A percentile compares a stretch with the other conserved stretches of the same genome.
Evolutionary conservation across 2,329 filamentous ascomycete species (phyloP).

Genomic region (Fusarium palustre): DNA sequence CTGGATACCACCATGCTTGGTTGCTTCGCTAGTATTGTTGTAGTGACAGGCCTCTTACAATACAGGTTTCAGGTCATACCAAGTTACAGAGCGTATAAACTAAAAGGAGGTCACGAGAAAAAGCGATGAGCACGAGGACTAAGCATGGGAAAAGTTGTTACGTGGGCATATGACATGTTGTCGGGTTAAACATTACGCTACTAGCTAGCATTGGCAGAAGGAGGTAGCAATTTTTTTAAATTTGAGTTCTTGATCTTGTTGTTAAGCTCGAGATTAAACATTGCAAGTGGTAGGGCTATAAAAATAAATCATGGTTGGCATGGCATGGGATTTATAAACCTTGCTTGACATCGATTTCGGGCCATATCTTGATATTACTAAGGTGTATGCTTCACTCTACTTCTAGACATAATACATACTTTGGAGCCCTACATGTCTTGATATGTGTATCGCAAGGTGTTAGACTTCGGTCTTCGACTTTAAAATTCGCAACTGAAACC

Average conservation of each 20-base stretch:
- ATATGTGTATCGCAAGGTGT: too few species aligned
- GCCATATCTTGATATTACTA: neutral
- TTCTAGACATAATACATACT: neutral
- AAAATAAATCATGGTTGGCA: conserved; percentile 30
- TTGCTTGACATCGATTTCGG: neutral
- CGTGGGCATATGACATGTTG: conserved; percentile 46
- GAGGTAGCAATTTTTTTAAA: conserved; percentile 4
- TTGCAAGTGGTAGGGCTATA: conserved; percentile 24
- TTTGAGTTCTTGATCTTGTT: conserved; percentile 40
- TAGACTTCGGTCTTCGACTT: too few species aligned
- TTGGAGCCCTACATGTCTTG: too few species aligned
- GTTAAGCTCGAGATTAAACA: conserved; percentile 33
- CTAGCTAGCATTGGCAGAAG: neutral
- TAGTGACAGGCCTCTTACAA: too few species aligned
- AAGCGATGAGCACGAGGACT: conserved; percentile 12
- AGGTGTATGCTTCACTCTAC: neutral
- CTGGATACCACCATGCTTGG: too few species aligned
- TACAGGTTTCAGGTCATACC: too few species aligned
- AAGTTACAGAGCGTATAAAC: neutral
- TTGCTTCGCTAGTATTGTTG: too few species aligned
- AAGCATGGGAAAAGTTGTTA: conserved; percentile 43
- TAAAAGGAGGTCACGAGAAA: neutral
- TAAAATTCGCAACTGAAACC: too few species aligned
- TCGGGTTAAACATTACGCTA: neutral
- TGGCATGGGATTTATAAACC: neutral